Evolutionary conservation across 2,329 filamentous ascomycete genomes (phyloP), one percentile per base, ranked within the genome.

Genomic region (Colletotrichum abscissum): DNA sequence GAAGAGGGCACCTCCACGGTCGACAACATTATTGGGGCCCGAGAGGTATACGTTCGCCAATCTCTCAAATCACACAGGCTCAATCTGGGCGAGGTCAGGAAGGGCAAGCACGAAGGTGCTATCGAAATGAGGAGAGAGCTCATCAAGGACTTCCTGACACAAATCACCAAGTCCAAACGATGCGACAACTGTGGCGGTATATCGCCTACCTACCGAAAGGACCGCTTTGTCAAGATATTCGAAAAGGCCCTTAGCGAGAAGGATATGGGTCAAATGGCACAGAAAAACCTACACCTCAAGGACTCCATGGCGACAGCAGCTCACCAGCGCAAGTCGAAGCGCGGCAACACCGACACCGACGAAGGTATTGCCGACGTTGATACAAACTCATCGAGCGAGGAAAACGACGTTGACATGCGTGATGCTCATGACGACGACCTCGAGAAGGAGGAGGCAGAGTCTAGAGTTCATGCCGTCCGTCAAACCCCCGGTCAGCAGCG

Each of bases 211-310:
- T 98, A 94, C 83, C 92, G 96, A 77, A 98, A 97, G 81, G 96
- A 99, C 79, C 90, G 93, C 56, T 97, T 92, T 78, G 93, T 95
- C 80, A 99, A 98, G 83, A 95, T 99, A 67, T 99, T 98, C 82
- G 92, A 96, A 80, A 97, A 94, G 80, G 87, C 93, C 2, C 85
- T 98, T 69, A 90, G 88, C 59, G 83, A 88, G 59, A 97, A 97
- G 81, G 92, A 97, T 46, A 91, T 92, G 80, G 89, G 91, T 55
- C 91, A 92, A 74, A 97, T 97, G 93, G 88, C 91, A 3, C 91
- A 93, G 73, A 86, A 86, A 59, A 88, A 86, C 63, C 90, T 95
- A 80, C 92, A 91, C 77, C 86, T 90, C 46, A 88, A 89, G 64
- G 94, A 97, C 79, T 92, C 94, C 4, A 86, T 97, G 77, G 82